Base-by-base conservation (phyloP, 2,329 filamentous ascomycete genomes). In the Albifimbria verrucaria region DNA sequence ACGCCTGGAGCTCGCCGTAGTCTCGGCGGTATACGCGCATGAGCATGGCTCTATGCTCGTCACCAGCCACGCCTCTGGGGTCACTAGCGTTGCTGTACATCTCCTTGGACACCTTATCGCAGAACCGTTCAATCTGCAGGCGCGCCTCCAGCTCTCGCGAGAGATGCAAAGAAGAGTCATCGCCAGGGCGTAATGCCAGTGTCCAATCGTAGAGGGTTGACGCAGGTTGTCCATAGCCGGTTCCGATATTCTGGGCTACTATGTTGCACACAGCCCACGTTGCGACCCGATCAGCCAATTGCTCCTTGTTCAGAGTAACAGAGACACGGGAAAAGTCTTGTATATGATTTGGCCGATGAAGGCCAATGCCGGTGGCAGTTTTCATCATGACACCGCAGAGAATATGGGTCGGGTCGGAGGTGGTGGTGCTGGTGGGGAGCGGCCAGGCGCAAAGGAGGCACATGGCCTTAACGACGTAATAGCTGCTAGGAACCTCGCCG, bases 211-310 rank as follows among this genome's bases (percentile, higher is more conserved):
- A 92, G 47, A 87, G 77, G 49, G 85, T 90, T 45, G 88, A 89
- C 5, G 89, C 88, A 7, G 90, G 89, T 65, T 92, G 89, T 6
- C 89, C 89, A 62, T 92, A 90, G 20, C 89, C 89, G 4, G 90
- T 93, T n/a, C 88, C 89, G 43, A 92, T 83, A 52, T 85, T 86
- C 63, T 93, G 89, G 21, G 89, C 86, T 28, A 92, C 89, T 58
- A 93, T 88, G 65, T 94, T 94, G 74, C 89, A 91, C 4, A 90
- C 87, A 1, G 89, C 89, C 89, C 89, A 94, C 2, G 89, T 93
- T 49, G 85, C 84, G 43, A 92, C 83, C 36, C 90, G 81, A 64
- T 94, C 89, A 59, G 88, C 83, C 53, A 92, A 81, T 62, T 92
- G 89, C 65, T 92, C 89, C 62, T 87, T 87, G 61, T 89, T 88